Base-by-base conservation (phyloP, 2,329 filamentous ascomycete genomes). In the Alternaria sp. region DNA sequence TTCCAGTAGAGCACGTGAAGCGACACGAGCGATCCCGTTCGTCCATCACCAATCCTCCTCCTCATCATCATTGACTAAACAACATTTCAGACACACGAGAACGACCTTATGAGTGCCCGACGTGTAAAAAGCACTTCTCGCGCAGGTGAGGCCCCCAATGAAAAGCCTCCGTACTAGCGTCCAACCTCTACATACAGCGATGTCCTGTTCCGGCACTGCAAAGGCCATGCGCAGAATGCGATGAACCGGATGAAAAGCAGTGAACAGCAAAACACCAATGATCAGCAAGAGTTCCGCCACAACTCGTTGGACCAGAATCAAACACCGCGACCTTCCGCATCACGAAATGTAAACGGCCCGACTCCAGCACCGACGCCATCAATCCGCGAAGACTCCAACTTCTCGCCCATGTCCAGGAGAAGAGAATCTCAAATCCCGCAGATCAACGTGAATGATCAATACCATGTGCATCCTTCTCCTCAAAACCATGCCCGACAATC, bases 11-110 rank as follows among this genome's bases (percentile, higher is more conserved):
- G 68, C 83, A 85, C 72, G 81, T 83, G 66, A 84, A 84, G 69
- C 79, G 83, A 40, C 83, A 85, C 71, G 82, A 84, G 68, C 79
- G 83, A 67, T 84, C 83, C 56, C 83, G 83, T 85, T 75, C 68
- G 82, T 51, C 60, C 51, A 41, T 45, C 37, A n/a, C 33, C 11
- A 11, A n/a, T 24, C 24, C 10, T 39, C 11, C 31, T 36, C 48
- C 33, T 26, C 40, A 51, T 34, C 64, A n/a, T 36, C 33, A 23
- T 34, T 13, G 29, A 65, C 71, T 76, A 51, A 77, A 56, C 52
- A 17, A 28, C 23, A 33, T 39, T 26, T 4, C 57, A 85, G 83
- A 85, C 69, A 85, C 83, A 24, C 80, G 83, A 55, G 83, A 85
- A 72, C 80, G 82, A 50, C 83, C 83, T 1, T 85, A 84, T 63